Conservation (phyloP, 257 asterid species). For the Solanum piurae region DNA sequence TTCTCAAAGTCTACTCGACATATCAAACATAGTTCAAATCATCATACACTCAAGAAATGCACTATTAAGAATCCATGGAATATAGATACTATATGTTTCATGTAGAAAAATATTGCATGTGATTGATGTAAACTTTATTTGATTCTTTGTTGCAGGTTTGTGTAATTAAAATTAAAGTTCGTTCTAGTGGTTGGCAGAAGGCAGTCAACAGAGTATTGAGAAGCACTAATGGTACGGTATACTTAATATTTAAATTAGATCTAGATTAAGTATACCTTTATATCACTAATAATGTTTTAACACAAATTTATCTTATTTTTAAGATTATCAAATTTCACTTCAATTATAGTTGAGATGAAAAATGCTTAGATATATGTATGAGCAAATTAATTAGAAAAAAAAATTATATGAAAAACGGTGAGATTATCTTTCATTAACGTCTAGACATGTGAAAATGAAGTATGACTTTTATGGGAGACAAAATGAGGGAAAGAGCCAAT, state of each 20-base stretch:
- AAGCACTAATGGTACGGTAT: not conserved
- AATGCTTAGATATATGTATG: not conserved
- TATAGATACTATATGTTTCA: not conserved
- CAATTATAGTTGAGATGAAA: not conserved
- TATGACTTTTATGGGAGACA: not conserved
- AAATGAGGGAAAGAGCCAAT: not conserved
- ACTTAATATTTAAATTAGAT: not conserved
- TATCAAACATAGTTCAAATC: not conserved
- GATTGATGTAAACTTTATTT: not conserved
- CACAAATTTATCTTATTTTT: not conserved
- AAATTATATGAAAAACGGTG: too few relatives aligned
- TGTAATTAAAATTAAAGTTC: not conserved
- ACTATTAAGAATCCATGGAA: too few relatives aligned
- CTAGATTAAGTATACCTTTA: not conserved
- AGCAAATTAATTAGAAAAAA: too few relatives aligned
- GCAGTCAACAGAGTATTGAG: not conserved
- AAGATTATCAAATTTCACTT: not conserved
- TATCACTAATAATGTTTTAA: not conserved
- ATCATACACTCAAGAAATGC: too few relatives aligned
- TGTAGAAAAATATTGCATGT: not conserved
- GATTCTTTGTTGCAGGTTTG: not conserved
- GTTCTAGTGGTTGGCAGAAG: not conserved
- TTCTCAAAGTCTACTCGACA: too few relatives aligned
- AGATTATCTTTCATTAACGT: accelerated
- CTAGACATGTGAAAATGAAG: too few relatives aligned